Evolutionary conservation across 148 eudicot species (phyloP).

Genomic region (Rhododendron ferrugineum): DNA sequence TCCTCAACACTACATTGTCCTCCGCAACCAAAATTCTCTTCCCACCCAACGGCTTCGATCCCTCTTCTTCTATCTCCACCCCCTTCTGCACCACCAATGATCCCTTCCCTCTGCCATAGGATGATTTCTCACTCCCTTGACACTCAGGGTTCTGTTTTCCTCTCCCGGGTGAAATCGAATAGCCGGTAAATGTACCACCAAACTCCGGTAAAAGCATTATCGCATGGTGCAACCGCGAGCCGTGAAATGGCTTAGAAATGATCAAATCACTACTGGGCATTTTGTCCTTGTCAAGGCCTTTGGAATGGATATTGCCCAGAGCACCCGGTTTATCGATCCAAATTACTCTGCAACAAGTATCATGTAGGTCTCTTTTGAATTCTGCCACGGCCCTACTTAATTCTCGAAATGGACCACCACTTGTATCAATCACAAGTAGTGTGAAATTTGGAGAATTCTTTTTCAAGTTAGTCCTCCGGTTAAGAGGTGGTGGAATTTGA

Average conservation of each 20-base stretch:
- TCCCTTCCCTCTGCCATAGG: constrained; percentile 3
- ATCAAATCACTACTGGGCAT: constrained; percentile 52
- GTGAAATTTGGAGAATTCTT: constrained; percentile 25
- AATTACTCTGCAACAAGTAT: constrained; percentile 41
- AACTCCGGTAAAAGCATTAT: constrained; percentile 72
- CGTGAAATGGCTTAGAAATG: constrained; percentile 71
- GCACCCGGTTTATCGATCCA: constrained; percentile 61
- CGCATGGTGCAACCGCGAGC: constrained; percentile 46
- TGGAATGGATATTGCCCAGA: constrained; percentile 21
- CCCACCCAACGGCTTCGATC: constrained; percentile 28
- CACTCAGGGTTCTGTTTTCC: neutral
- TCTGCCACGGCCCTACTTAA: constrained; percentile 49
- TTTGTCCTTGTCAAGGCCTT: constrained; percentile 40
- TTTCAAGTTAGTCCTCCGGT: constrained; percentile 15
- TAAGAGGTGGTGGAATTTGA: constrained; percentile 11
- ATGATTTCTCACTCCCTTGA: constrained; percentile 10
- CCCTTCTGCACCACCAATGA: neutral
- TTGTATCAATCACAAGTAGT: constrained; percentile 55
- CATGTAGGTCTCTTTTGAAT: constrained; percentile 46
- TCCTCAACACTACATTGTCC: constrained; percentile 24
- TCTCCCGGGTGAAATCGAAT: neutral
- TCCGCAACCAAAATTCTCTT: constrained; percentile 51
- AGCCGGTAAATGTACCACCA: constrained; percentile 25
- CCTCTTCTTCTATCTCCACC: constrained; percentile 7
- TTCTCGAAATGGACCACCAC: constrained; percentile 46